Evolutionary conservation across 371 early-diverging fungal species (phyloP).

Genomic region (Actinomortierella ambigua): DNA sequence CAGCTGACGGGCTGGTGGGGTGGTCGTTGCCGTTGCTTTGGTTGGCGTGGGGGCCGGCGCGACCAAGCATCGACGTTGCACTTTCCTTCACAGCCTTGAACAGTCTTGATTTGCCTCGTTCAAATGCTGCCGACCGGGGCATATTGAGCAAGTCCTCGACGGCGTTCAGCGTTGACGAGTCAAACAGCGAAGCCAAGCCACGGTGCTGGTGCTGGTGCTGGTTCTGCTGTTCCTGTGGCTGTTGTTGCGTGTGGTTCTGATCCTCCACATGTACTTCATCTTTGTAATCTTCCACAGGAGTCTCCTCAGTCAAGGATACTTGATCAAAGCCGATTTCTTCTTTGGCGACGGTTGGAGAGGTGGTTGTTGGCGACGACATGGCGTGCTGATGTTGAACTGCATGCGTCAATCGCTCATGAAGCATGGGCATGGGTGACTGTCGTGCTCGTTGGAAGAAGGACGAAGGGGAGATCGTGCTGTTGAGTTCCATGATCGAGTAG

Average conservation of each 20-base stretch:
- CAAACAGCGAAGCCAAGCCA: conserved; percentile 26
- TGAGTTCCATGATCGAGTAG: conserved; percentile 38
- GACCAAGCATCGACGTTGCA: conserved; percentile 27
- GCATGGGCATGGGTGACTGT: conserved; percentile 15
- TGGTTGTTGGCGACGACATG: too few relatives aligned
- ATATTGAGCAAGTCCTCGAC: conserved; percentile 41
- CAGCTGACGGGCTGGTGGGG: too few relatives aligned
- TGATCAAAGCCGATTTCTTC: conserved; percentile 20
- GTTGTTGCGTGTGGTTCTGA: neutral
- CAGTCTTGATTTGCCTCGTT: conserved; percentile 36
- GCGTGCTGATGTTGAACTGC: too few relatives aligned
- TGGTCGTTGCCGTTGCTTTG: too few relatives aligned
- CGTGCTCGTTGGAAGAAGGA: conserved; percentile 18
- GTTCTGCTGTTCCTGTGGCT: neutral
- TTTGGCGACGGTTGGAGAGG: too few relatives aligned
- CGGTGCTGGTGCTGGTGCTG: conserved; percentile 17
- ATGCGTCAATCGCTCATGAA: too few relatives aligned
- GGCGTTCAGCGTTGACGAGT: conserved; percentile 30
- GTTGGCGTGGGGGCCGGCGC: too few relatives aligned
- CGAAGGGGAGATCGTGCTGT: conserved; percentile 11
- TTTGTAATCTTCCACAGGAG: neutral
- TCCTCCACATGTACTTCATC: too few relatives aligned
- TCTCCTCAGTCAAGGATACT: conserved; percentile 28
- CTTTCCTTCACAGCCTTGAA: conserved; percentile 41
- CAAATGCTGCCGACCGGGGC: conserved; percentile 46